phyloP scores from a whole-genome alignment of 2,329 filamentous ascomycete genomes.

The Zasmidium cellare region DNA sequence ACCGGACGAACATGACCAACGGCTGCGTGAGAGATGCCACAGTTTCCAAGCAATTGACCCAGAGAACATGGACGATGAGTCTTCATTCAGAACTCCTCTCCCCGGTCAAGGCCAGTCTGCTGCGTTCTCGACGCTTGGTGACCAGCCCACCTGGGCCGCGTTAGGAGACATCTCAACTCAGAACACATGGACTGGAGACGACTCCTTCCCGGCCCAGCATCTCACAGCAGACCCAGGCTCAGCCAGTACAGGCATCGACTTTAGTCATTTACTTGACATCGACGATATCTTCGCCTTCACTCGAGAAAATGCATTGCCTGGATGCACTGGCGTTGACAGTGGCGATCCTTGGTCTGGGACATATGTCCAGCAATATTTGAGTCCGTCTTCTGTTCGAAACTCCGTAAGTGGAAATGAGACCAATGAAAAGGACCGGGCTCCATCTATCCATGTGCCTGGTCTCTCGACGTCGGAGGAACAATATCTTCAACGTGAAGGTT shows the following conservation, averaged over 20 bases:
- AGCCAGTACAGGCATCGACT: constrained; percentile 4
- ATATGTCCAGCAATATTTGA: neutral
- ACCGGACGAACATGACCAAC: neutral
- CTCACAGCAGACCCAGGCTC: neutral
- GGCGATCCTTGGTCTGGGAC: neutral
- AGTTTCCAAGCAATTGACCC: neutral
- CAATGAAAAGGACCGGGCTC: neutral
- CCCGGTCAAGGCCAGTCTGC: neutral
- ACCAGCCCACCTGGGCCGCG: neutral
- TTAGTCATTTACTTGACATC: constrained; percentile 19
- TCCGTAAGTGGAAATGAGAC: neutral
- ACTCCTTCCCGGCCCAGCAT: neutral
- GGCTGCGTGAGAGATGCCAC: constrained; percentile 1
- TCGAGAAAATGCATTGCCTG: neutral
- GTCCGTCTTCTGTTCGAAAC: neutral
- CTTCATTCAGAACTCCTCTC: neutral
- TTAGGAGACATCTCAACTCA: neutral
- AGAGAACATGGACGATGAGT: neutral
- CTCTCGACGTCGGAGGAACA: constrained; percentile 16
- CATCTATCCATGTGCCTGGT: constrained; percentile 13
- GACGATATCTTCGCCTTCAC: constrained; percentile 23
- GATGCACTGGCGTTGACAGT: neutral
- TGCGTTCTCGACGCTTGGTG: neutral
- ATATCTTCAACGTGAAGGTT: constrained; percentile 19
- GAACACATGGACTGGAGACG: neutral